Base-by-base conservation (phyloP, 2,329 filamentous ascomycete genomes). In the Exserohilum rostratum region DNA sequence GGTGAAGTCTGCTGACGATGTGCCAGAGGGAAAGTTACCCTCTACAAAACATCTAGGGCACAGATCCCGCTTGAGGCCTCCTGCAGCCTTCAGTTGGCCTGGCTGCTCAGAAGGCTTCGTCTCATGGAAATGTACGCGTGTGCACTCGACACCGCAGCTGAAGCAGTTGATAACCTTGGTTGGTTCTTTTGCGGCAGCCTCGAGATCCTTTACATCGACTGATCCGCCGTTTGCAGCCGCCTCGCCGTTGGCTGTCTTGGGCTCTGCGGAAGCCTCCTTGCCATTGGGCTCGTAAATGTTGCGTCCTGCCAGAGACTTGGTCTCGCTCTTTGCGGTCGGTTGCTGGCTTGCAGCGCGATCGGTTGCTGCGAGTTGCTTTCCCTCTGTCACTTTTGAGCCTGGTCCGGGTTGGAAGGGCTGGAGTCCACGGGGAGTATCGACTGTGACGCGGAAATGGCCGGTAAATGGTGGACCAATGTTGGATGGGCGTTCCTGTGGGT, bases 401-500 rank as follows among this genome's bases (percentile, higher is more conserved):
- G 92, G 88, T 15, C 90, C 90, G 15, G 95, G 95, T 72, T 99
- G 95, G 85, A 93, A 96, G 20, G 93, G 90, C 75, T 98, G 93
- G 46, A 99, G 84, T 33, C 95, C 95, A 55, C 95, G 88, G 48
- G 95, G 95, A 0, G 95, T 99, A 74, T 99, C 95, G 70, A 92
- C 95, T 52, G 93, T 93, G 58, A 98, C 88, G 74, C 91, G 90
- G 84, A 99, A 99, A 75, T 99, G 95, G 34, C 95, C 95, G 3
- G 95, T 99, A 70, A 97, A 98, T 6, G 95, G 95, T 3, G 95
- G 93, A 1, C 93, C 93, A 64, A 98, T 93, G 74, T 93, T 95
- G 1, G 95, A 97, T 9, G 95, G 95, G 54, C 95, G 86, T 64
- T 95, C 93, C 72, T 97, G 93, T 27, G 93, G 91, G 77, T 99